A percentile compares a stretch with the other conserved stretches of the same genome.
Conservation (phyloP, 768 basidiomycete genomes). For the Mycena filopes region DNA sequence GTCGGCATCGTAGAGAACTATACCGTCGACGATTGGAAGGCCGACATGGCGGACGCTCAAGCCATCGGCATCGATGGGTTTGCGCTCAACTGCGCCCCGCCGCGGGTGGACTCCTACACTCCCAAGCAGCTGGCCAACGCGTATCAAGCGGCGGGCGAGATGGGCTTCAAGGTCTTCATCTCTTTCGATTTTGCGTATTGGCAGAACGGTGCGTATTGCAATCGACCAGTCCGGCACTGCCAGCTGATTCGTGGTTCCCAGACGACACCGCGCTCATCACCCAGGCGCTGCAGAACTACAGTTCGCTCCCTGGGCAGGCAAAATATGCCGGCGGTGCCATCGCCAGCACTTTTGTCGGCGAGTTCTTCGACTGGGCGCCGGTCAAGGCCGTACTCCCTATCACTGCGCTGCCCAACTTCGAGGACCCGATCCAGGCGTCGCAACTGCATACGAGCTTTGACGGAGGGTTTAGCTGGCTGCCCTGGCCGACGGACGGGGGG, state of each 20-base stretch:
- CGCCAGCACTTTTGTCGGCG: slow-evolving; percentile 57
- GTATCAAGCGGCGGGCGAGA: slow-evolving; percentile 50
- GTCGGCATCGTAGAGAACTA: slow-evolving; percentile 31
- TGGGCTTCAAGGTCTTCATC: slow-evolving; percentile 57
- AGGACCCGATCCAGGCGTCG: slow-evolving; percentile 35
- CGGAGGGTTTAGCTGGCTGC: slow-evolving; percentile 43
- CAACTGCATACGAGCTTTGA: slow-evolving; percentile 35
- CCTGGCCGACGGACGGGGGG: slow-evolving; percentile 36
- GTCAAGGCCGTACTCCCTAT: slow-evolving; percentile 29
- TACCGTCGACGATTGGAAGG: slow-evolving; percentile 24
- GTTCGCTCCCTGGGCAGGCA: slow-evolving; percentile 50
- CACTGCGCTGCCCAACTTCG: slow-evolving; percentile 40
- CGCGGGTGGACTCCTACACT: slow-evolving; percentile 47
- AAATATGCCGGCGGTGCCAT: slow-evolving; percentile 47
- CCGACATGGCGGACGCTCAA: slow-evolving; percentile 23
- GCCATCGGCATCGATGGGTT: slow-evolving; percentile 47
- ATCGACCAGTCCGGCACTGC: slow-evolving; percentile 51
- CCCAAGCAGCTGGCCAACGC: slow-evolving; percentile 57
- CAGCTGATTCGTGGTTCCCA: slow-evolving; percentile 52
- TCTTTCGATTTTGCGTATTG: slow-evolving; percentile 59
- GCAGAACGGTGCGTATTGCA: slow-evolving; percentile 36
- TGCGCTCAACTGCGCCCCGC: slow-evolving; percentile 47
- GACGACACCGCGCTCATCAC: slow-evolving; percentile 52
- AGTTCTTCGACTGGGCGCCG: slow-evolving; percentile 50
- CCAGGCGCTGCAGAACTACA: slow-evolving; percentile 47